These are phyloP conservation scores for Erodium chrysanthum DNA, from an alignment of 441 rosid species.

Conservation along the genomic window DNA sequence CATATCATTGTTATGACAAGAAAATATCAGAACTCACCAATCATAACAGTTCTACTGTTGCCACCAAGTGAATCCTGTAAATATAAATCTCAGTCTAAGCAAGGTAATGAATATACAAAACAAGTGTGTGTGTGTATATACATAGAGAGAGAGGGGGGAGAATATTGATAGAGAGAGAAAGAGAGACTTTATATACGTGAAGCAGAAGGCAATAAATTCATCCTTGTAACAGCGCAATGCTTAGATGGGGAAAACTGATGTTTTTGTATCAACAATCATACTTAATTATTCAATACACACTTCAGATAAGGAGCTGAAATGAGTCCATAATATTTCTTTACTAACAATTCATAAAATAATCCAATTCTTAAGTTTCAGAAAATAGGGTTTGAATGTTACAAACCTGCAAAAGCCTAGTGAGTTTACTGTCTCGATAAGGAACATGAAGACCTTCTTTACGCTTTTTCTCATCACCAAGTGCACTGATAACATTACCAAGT, in stretches of 20 bases:
- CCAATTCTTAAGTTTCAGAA: background rate
- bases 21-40: constrained; percentile 40
- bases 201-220: background rate
- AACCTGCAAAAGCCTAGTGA: constrained; percentile 96
- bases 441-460: constrained; percentile 91
- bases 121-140: background rate
- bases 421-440: constrained; percentile 97
- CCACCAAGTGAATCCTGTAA: constrained; percentile 97
- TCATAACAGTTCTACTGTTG: constrained; percentile 96
- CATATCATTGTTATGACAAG: background rate
- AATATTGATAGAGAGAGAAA: too few relatives aligned
- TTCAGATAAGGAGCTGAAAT: background rate
- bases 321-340: background rate
- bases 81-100: constrained; percentile 15
- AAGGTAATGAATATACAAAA: too few relatives aligned
- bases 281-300: background rate
- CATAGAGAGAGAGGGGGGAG: background rate
- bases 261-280: background rate
- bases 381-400: constrained; percentile 3
- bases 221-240: background rate
- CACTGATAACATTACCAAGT: constrained; percentile 97
- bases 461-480: constrained; percentile 95
- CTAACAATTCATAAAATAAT: too few relatives aligned
- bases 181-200: background rate
- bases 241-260: background rate